phyloP scores from a whole-genome alignment of 2,329 filamentous ascomycete species.

The Atkinsonella hypoxylon region DNA sequence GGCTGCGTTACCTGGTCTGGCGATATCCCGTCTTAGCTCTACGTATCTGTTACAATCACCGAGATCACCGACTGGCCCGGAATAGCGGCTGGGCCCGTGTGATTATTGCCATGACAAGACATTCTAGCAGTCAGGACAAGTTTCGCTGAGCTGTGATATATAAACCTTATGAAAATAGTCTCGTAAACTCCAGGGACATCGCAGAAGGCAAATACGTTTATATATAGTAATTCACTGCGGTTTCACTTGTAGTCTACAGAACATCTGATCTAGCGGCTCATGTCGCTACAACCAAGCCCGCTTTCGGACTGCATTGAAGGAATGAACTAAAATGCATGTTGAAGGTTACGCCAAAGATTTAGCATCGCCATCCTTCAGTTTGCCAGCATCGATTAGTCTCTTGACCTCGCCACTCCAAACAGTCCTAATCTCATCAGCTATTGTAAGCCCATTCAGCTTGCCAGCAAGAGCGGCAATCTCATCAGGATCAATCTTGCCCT shows the following conservation, averaged over 20 bases:
- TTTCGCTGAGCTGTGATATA: too few relatives aligned
- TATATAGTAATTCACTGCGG: neutral
- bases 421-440: conserved; percentile 72
- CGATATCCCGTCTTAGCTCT: too few relatives aligned
- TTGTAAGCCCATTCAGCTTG: conserved; percentile 70
- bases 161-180: neutral
- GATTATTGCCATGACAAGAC: too few relatives aligned
- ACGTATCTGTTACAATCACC: too few relatives aligned
- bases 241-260: neutral
- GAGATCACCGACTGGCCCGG: too few relatives aligned
- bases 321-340: neutral
- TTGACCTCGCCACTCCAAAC: conserved; percentile 70
- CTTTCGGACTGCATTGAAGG: neutral
- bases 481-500: conserved; percentile 79
- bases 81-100: too few relatives aligned
- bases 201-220: neutral
- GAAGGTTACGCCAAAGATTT: conserved; percentile 45
- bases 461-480: conserved; percentile 75
- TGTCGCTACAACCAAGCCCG: neutral
- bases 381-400: conserved; percentile 68
- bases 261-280: neutral
- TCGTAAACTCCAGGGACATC: neutral
- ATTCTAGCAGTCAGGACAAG: too few relatives aligned
- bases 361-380: conserved; percentile 72
- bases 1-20: too few relatives aligned